Conservation (phyloP, 176 grass and related monocot species). For the Aegilops bicornis region DNA sequence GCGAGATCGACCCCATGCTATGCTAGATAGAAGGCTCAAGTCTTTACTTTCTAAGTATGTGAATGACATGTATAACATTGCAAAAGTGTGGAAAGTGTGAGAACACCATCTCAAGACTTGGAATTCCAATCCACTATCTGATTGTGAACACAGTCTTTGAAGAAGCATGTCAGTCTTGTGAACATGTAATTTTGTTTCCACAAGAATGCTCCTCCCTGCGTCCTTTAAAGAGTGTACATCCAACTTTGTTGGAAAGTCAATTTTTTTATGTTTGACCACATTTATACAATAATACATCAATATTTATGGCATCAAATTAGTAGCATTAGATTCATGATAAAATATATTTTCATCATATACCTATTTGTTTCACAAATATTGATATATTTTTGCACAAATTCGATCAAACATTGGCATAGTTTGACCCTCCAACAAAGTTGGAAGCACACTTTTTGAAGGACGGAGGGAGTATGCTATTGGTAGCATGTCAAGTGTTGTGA, state of each 20-base stretch:
- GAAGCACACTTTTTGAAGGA: too few relatives aligned
- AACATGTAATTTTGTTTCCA: neutral
- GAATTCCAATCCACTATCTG: neutral
- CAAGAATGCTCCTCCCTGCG: neutral
- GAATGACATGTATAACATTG: neutral
- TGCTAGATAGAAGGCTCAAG: conserved; percentile 8
- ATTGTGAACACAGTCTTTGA: neutral
- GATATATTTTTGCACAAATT: too few relatives aligned
- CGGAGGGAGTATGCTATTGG: neutral
- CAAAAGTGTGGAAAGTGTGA: neutral
- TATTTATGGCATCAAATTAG: too few relatives aligned
- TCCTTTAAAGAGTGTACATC: too few relatives aligned
- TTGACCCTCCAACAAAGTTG: too few relatives aligned
- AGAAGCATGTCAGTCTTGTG: neutral
- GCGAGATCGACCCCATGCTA: neutral
- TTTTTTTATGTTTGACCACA: too few relatives aligned
- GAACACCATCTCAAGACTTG: neutral
- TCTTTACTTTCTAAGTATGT: neutral
- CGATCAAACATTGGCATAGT: too few relatives aligned
- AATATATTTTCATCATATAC: too few relatives aligned
- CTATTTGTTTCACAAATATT: too few relatives aligned
- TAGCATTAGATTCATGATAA: too few relatives aligned
- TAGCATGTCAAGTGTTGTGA: neutral
- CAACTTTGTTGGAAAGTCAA: too few relatives aligned
- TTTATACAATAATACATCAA: too few relatives aligned